These are phyloP conservation scores for Penicillium sp. DNA, from an alignment of 2,329 filamentous ascomycete genomes.

Conservation along the genomic window DNA sequence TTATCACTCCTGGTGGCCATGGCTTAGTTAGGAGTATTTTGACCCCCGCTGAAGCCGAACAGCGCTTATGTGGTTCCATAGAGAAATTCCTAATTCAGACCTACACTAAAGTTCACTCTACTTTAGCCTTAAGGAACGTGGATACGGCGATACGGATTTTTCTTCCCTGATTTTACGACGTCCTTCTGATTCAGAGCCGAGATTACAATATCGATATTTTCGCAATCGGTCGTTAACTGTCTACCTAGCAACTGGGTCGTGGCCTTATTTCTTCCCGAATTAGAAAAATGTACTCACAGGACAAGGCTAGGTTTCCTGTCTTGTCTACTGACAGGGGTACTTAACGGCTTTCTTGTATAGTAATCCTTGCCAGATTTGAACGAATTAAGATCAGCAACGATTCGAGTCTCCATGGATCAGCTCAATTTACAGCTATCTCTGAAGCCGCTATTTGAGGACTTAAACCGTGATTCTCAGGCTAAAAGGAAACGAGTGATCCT, in stretches of 20 bases:
- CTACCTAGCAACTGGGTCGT: no score
- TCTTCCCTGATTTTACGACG: not conserved
- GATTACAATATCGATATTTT: no score
- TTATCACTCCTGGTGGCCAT: no score
- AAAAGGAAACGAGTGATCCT: not conserved
- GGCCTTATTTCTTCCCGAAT: no score
- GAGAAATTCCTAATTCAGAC: not conserved
- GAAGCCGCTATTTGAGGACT: not conserved
- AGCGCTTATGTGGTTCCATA: not conserved
- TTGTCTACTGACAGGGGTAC: not conserved
- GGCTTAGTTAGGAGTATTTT: not conserved
- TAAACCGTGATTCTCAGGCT: not conserved
- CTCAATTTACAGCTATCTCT: not conserved
- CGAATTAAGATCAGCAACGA: not conserved
- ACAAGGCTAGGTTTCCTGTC: not conserved
- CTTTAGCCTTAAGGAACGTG: not conserved
- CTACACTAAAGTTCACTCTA: not conserved
- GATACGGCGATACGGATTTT: not conserved
- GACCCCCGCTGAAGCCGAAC: not conserved
- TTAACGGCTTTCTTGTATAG: not conserved
- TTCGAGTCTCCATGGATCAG: not conserved
- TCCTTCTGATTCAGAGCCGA: no score
- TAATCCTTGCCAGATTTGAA: not conserved
- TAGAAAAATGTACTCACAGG: no score
- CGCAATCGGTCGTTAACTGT: no score